phyloP scores from a whole-genome alignment of 768 basidiomycete genomes.

The Kwoniella heveanensis region DNA sequence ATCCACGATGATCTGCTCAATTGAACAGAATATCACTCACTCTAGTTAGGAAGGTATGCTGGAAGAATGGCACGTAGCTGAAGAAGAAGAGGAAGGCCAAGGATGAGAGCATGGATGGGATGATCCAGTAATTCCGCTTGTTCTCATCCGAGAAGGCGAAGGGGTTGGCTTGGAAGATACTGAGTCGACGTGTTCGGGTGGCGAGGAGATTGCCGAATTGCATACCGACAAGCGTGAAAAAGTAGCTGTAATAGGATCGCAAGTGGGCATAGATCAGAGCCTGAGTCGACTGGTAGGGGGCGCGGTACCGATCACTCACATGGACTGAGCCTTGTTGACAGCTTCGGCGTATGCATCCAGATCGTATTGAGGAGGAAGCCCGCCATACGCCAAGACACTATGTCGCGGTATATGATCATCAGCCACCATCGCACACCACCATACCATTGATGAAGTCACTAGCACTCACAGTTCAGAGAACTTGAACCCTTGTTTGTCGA shows the following conservation, averaged over 20 bases:
- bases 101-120: conserved; percentile 60
- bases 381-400: conserved; percentile 57
- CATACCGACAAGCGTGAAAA: conserved; percentile 62
- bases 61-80: conserved; percentile 58
- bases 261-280: too few relatives aligned
- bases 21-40: conserved; percentile 53
- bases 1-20: not conserved
- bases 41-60: conserved; percentile 62
- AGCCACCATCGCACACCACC: conserved; percentile 4
- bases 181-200: conserved; percentile 63
- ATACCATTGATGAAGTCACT: not conserved
- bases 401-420: not conserved
- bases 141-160: conserved; percentile 33
- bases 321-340: conserved; percentile 61
- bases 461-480: conserved; percentile 42
- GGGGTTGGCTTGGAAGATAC: conserved; percentile 65
- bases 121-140: conserved; percentile 59
- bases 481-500: conserved; percentile 57
- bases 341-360: conserved; percentile 52
- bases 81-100: conserved; percentile 60
- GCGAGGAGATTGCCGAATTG: conserved; percentile 67
- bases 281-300: too few relatives aligned
- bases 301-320: too few relatives aligned
- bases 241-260: conserved; percentile 37
- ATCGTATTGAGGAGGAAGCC: conserved; percentile 58